Conservation (phyloP, 192 early-diverging fungal species). For the Gigaspora rosea region DNA sequence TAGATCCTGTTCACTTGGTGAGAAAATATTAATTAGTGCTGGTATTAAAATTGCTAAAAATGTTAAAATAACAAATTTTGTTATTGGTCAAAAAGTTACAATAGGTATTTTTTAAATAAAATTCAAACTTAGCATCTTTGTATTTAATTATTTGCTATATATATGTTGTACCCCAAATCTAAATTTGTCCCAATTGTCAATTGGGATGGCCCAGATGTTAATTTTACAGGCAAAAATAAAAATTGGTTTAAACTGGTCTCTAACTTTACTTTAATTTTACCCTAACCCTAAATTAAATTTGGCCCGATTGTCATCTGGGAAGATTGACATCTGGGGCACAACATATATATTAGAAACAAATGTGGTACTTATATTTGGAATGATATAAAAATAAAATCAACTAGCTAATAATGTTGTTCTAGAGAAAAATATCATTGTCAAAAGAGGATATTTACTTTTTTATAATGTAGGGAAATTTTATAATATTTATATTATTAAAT, state of each 20-base stretch:
- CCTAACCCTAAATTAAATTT: too few relatives aligned
- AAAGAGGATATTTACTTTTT: conserved; percentile 73
- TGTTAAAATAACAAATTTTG: conserved; percentile 69
- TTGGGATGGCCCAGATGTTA: too few relatives aligned
- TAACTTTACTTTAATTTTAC: too few relatives aligned
- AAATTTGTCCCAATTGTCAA: conserved; percentile 64
- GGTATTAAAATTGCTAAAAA: conserved; percentile 75
- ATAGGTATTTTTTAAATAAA: conserved; percentile 53
- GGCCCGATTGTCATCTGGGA: too few relatives aligned
- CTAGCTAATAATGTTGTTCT: conserved; percentile 73
- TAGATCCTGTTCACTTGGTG: conserved; percentile 65
- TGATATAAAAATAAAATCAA: conserved; percentile 60
- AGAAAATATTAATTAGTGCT: conserved; percentile 81
- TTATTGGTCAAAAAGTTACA: conserved; percentile 80
- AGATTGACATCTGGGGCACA: too few relatives aligned
- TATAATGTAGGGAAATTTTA: conserved; percentile 49
- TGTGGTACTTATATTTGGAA: conserved; percentile 89
- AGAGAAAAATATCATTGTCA: conserved; percentile 63
- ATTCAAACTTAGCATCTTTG: not conserved
- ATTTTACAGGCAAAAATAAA: too few relatives aligned
- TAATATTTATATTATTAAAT: not conserved
- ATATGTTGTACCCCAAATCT: too few relatives aligned
- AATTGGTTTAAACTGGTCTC: too few relatives aligned
- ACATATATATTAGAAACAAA: too few relatives aligned
- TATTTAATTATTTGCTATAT: not conserved